A percentile compares a stretch with the other conserved stretches of the same genome.
phyloP scores from a whole-genome alignment of 176 grass and related monocot genomes.

The Aegilops tauschii region DNA sequence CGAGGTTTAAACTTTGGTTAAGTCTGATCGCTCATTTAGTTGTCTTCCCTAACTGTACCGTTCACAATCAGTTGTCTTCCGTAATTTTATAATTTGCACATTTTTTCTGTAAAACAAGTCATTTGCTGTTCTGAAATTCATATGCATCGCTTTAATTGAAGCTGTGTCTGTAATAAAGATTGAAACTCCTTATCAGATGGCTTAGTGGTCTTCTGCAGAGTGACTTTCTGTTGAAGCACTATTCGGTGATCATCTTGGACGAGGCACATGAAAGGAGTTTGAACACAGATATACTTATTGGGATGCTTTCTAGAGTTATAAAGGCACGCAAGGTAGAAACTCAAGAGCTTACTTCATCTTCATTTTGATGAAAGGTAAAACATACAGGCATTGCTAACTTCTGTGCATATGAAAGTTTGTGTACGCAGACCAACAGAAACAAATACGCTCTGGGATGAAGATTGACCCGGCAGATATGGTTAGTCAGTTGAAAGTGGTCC shows the following conservation, averaged over 20 bases:
- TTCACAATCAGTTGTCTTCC: constrained; percentile 1
- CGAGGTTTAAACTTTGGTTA: constrained; percentile 4
- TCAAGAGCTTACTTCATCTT: constrained; percentile 24
- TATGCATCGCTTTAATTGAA: constrained; percentile 12
- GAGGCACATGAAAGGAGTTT: constrained; percentile 99
- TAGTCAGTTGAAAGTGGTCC: constrained; percentile 76
- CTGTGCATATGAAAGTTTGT: constrained; percentile 45
- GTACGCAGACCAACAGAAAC: constrained; percentile 62
- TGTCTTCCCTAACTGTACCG: not conserved
- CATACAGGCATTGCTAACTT: constrained; percentile 26
- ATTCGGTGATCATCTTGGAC: constrained; percentile 96
- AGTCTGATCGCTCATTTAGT: constrained; percentile 1
- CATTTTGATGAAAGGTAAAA: constrained; percentile 22
- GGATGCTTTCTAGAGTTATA: constrained; percentile 95
- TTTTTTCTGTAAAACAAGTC: not conserved
- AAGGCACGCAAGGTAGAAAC: constrained; percentile 66
- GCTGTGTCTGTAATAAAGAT: constrained; percentile 2
- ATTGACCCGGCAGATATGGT: constrained; percentile 60
- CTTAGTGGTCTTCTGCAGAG: constrained; percentile 45
- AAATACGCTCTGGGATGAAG: constrained; percentile 46
- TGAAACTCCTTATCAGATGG: constrained; percentile 19
- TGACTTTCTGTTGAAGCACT: constrained; percentile 74
- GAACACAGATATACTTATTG: constrained; percentile 97
- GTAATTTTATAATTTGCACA: constrained; percentile 8
- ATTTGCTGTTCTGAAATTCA: constrained; percentile 17